Percentiles rank a stretch among this genome's conserved stretches.
Evolutionary conservation across 176 grass and related monocot genomes (phyloP).

Genomic region (Aegilops sharonensis): DNA sequence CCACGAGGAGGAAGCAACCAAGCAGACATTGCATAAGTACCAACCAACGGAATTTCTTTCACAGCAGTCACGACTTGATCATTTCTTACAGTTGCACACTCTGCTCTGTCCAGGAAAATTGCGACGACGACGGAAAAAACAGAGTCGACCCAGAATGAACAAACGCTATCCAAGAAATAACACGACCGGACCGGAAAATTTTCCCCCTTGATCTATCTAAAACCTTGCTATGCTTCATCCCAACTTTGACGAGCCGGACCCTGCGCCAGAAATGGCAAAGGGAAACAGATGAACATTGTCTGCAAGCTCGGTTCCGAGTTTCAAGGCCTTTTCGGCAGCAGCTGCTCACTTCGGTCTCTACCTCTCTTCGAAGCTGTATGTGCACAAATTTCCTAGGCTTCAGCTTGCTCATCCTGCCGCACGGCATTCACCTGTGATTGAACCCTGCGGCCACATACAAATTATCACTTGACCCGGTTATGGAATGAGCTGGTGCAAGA

Average conservation of each 20-base stretch:
- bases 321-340: slow-evolving; percentile 17
- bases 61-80: slow-evolving; percentile 11
- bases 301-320: slow-evolving; percentile 13
- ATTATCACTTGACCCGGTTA: neutral
- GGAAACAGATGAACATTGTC: slow-evolving; percentile 18
- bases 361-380: slow-evolving; percentile 34
- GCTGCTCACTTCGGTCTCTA: slow-evolving; percentile 19
- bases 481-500: neutral
- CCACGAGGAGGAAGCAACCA: too few species aligned
- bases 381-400: slow-evolving; percentile 22
- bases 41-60: slow-evolving; percentile 25
- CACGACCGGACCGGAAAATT: neutral
- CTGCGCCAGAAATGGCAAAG: slow-evolving; percentile 25
- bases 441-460: slow-evolving; percentile 29
- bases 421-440: slow-evolving; percentile 34
- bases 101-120: slow-evolving; percentile 42
- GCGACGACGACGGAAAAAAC: slow-evolving; percentile 19
- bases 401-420: neutral
- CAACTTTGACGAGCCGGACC: slow-evolving; percentile 14
- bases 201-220: slow-evolving; percentile 19
- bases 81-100: slow-evolving; percentile 30
- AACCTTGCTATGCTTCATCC: slow-evolving; percentile 44
- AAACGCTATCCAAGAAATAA: slow-evolving; percentile 3
- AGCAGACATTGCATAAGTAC: neutral
- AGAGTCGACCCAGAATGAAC: neutral